Evolutionary conservation across 768 basidiomycete genomes (phyloP), one percentile per base, ranked within the genome.

Genomic region (Fomitopsis serialis): DNA sequence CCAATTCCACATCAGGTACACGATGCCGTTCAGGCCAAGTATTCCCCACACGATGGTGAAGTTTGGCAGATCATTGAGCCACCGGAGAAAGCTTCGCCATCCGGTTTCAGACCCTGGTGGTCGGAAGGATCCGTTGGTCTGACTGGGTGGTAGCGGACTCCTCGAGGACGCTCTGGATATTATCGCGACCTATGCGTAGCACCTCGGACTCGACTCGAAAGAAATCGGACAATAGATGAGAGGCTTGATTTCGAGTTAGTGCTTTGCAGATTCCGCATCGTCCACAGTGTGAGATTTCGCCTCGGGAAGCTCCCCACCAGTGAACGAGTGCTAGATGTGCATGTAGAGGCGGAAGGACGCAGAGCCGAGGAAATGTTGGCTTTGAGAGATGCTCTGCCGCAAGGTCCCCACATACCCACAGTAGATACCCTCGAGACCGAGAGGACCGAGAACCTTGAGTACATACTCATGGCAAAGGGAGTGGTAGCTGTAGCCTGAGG

Each of bases 1-100:
- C 13, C 70, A 70, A 56, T 71, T 72, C 85, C 85, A 90, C 54
- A 78, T 70, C 17, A 66, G 65, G 58, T 83, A 92, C 0, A 92
- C 80, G 2, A 69, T 68, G 2, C 75, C 80, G 56, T 91, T 91
- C 54, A 82, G 57, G 3, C 72, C 80, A 15, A 92, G 74, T 46
- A 92, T 82, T 6, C 80, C 75, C 65, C 76, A 86, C 61, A 90
- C 75, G 27, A 89, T 66, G 56, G 67, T 55, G 46, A 78, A 70
- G 56, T 70, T 58, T 10, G 87, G 81, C 3, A 89, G 73, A 2
- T 68, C 65, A 61, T 87, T 75, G 34, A 89, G 54, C 63, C 68
- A 65, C n/a, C 51, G 56, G 5, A 46, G 49, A 19, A 67, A 59
- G 36, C 61, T 45, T 48, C 55, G 56, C 56, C 58, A 63, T 8